Conservation (phyloP, 805 yeast species). For the Candida patagonica region DNA sequence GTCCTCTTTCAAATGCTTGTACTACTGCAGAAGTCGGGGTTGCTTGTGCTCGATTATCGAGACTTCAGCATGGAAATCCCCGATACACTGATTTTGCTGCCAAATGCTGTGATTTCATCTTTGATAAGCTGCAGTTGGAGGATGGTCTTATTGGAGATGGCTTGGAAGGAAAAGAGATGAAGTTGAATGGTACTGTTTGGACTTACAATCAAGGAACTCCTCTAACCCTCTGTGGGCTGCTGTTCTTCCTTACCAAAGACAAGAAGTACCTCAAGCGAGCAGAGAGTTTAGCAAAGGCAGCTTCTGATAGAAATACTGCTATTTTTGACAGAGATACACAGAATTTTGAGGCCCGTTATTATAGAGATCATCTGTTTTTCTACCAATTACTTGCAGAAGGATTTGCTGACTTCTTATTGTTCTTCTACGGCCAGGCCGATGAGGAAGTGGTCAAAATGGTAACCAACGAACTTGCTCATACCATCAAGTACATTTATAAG, state of each 20-base stretch:
- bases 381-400: conserved; percentile 60
- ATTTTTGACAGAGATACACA: conserved; percentile 56
- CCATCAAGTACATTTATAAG: conserved; percentile 47
- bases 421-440: conserved; percentile 34
- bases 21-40: conserved; percentile 61
- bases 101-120: conserved; percentile 50
- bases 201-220: conserved; percentile 64
- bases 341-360: conserved; percentile 43
- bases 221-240: conserved; percentile 41
- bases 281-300: conserved; percentile 41
- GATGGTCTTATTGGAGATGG: conserved; percentile 59
- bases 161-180: conserved; percentile 34
- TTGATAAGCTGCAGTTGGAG: conserved; percentile 36
- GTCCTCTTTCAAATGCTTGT: conserved; percentile 49
- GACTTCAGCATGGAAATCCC: conserved; percentile 31
- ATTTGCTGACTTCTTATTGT: conserved; percentile 51
- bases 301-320: conserved; percentile 44
- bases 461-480: conserved; percentile 40
- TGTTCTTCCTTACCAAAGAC: conserved; percentile 44
- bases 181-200: conserved; percentile 46
- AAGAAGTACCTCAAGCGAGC: conserved; percentile 37
- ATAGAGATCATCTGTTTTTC: conserved; percentile 57
- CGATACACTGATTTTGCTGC: conserved; percentile 50
- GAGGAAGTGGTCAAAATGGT: conserved; percentile 26
- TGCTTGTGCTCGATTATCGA: conserved; percentile 49